Conservation (phyloP, 2,329 filamentous ascomycete species). For the Diaporthe sp. region DNA sequence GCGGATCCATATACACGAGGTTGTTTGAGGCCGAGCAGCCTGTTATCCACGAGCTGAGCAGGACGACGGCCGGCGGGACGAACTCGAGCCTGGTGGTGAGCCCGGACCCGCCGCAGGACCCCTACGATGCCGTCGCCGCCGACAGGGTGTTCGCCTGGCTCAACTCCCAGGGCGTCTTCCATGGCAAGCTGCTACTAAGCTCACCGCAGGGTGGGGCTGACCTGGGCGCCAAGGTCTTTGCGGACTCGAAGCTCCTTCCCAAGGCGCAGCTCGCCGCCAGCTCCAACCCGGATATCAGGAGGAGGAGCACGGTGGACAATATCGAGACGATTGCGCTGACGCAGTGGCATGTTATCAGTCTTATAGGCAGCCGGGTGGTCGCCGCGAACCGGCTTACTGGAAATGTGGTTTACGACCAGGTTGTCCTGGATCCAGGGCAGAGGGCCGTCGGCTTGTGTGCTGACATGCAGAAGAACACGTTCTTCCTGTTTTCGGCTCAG, state of each 20-base stretch:
- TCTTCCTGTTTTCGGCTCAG: constrained; percentile 92
- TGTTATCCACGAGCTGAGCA: constrained; percentile 78
- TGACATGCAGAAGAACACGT: constrained; percentile 95
- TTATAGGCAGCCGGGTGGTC: constrained; percentile 86
- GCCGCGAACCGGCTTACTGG: constrained; percentile 90
- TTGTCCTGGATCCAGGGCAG: constrained; percentile 84
- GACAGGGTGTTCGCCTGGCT: constrained; percentile 93
- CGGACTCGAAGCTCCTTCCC: constrained; percentile 82
- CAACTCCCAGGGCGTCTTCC: constrained; percentile 85
- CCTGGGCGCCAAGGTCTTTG: constrained; percentile 80
- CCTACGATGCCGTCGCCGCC: constrained; percentile 67
- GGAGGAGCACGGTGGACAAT: constrained; percentile 75
- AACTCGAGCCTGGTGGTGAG: constrained; percentile 80
- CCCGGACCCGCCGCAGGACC: constrained; percentile 73
- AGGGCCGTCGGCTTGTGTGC: constrained; percentile 86
- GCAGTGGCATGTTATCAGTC: constrained; percentile 90
- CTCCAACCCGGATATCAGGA: constrained; percentile 74
- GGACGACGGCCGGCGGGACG: constrained; percentile 65
- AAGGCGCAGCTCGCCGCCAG: constrained; percentile 77
- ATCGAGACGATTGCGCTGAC: constrained; percentile 87
- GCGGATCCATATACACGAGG: constrained; percentile 85
- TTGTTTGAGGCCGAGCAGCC: constrained; percentile 91
- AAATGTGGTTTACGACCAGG: constrained; percentile 87
- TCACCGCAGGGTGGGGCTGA: constrained; percentile 66
- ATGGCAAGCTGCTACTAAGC: constrained; percentile 80